Percentiles rank a stretch among this genome's conserved stretches.
phyloP scores from a whole-genome alignment of 495 filamentous ascomycete genomes.

The Aspergillus sparsus region DNA sequence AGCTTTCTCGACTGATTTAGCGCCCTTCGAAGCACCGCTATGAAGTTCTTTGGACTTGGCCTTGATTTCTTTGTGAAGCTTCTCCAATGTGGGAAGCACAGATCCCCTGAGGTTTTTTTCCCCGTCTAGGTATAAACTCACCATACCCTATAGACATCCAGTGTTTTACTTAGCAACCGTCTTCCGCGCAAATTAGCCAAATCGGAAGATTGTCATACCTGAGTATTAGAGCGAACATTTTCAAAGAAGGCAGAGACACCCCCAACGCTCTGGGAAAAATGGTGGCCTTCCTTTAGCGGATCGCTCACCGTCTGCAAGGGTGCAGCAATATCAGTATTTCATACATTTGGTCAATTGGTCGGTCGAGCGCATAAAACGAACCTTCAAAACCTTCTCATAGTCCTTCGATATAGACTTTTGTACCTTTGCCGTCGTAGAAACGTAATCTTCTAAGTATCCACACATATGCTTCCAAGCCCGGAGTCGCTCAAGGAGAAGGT shows the following conservation, averaged over 20 bases:
- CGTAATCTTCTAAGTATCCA: constrained; percentile 86
- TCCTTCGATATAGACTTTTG: constrained; percentile 87
- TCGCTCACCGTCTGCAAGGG: constrained; percentile 70
- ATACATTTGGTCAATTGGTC: neutral
- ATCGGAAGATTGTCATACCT: constrained; percentile 48
- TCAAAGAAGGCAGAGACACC: constrained; percentile 89
- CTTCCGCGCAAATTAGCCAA: neutral
- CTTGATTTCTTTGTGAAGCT: constrained; percentile 94
- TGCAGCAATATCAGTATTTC: constrained; percentile 2
- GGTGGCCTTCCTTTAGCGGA: constrained; percentile 81
- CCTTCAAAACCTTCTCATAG: constrained; percentile 92
- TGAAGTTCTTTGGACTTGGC: constrained; percentile 86
- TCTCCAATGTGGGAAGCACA: constrained; percentile 83
- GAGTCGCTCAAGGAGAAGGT: constrained; percentile 78
- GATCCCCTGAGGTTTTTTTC: constrained; percentile 82
- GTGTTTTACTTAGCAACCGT: neutral
- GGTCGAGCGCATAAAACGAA: constrained; percentile 32
- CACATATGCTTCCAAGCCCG: constrained; percentile 95
- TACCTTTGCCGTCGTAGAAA: constrained; percentile 77
- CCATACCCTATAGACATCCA: constrained; percentile 57
- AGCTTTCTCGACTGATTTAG: constrained; percentile 89
- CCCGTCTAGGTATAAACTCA: constrained; percentile 83
- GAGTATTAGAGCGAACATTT: constrained; percentile 87
- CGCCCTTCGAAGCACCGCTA: constrained; percentile 78
- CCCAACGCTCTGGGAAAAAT: constrained; percentile 84